Conservation (phyloP, 805 yeast species). For the Starmerella cellae region DNA sequence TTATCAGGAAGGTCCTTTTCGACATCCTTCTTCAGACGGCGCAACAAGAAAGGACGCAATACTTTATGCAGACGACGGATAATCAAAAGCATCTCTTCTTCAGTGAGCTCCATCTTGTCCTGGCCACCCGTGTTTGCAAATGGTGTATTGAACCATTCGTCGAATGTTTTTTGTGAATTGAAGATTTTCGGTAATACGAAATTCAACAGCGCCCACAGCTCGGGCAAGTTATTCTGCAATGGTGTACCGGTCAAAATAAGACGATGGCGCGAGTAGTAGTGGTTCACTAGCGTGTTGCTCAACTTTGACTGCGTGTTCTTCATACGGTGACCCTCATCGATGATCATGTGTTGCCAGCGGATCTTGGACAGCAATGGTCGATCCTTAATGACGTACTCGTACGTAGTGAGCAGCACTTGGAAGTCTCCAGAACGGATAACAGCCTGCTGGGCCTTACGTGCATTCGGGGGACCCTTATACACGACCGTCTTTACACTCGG, state of each 20-base stretch:
- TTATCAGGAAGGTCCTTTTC: constrained; percentile 93
- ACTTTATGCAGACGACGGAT: constrained; percentile 94
- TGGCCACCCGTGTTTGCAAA: constrained; percentile 95
- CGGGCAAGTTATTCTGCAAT: constrained; percentile 86
- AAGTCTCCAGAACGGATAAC: constrained; percentile 67
- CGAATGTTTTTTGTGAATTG: constrained; percentile 91
- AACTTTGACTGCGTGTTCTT: constrained; percentile 82
- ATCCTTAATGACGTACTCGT: constrained; percentile 88
- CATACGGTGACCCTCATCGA: constrained; percentile 98
- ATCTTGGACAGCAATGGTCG: constrained; percentile 63
- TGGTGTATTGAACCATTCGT: constrained; percentile 98
- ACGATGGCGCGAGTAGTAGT: constrained; percentile 73
- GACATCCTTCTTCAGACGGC: constrained; percentile 93
- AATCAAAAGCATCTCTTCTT: constrained; percentile 88
- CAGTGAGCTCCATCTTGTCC: constrained; percentile 83
- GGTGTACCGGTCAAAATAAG: constrained; percentile 96
- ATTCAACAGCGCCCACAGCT: constrained; percentile 89
- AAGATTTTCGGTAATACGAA: constrained; percentile 92
- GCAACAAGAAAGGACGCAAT: constrained; percentile 78
- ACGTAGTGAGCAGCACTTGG: constrained; percentile 82
- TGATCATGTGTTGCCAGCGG: constrained; percentile 93
- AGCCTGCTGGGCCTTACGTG: constrained; percentile 62
- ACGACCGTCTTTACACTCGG: constrained; percentile 70
- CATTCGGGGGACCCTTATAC: constrained; percentile 84
- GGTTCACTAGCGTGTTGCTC: constrained; percentile 68